These are phyloP conservation scores for Jimgerdemannia lactiflua DNA, from an alignment of 192 early-diverging fungal genomes.

Conservation along the genomic window DNA sequence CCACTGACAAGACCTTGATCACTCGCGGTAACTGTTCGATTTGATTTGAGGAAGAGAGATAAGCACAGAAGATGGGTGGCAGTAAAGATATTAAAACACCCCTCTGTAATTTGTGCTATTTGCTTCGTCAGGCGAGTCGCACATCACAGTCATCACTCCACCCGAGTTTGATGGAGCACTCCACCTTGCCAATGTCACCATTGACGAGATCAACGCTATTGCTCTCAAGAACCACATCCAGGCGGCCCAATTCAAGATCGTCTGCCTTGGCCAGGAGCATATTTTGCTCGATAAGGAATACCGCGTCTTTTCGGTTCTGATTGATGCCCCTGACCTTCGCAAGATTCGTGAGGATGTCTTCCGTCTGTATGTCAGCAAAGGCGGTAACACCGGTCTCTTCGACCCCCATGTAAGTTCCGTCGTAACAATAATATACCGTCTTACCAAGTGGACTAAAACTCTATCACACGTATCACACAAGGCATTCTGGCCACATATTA, in stretches of 20 bases:
- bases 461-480: conserved; percentile 4
- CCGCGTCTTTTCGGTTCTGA: conserved; percentile 38
- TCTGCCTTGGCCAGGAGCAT: conserved; percentile 57
- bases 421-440: not conserved
- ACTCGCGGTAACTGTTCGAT: too few species aligned
- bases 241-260: conserved; percentile 41
- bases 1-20: too few species aligned
- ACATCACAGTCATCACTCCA: conserved; percentile 68
- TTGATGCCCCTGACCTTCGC: conserved; percentile 40
- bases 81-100: not conserved
- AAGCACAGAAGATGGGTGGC: too few species aligned
- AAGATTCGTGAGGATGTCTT: conserved; percentile 52
- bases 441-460: not conserved
- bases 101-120: not conserved
- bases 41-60: too few species aligned
- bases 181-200: conserved; percentile 56
- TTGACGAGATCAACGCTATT: conserved; percentile 58
- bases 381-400: conserved; percentile 70
- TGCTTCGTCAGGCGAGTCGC: conserved; percentile 51
- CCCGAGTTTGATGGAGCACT: conserved; percentile 58
- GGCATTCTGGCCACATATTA: conserved; percentile 66
- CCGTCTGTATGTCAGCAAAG: conserved; percentile 50
- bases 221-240: conserved; percentile 55
- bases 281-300: conserved; percentile 22
- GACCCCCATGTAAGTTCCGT: conserved; percentile 37